Conservation (phyloP, 2,329 filamentous ascomycete genomes). For the Fonsecaea monophora region DNA sequence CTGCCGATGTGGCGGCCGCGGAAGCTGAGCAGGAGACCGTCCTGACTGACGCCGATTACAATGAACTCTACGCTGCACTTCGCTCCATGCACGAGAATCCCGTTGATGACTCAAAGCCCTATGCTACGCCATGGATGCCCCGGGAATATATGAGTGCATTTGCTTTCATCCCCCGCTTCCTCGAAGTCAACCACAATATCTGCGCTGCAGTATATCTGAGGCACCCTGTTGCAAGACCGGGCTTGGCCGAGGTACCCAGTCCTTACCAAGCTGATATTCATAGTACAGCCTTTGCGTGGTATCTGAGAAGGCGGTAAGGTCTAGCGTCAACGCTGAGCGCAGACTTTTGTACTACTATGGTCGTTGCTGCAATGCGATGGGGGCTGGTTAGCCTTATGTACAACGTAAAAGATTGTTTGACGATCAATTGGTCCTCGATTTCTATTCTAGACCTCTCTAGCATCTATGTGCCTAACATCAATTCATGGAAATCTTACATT, state of each 20-base stretch:
- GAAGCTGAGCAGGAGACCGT: slow-evolving; percentile 49
- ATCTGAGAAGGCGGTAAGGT: slow-evolving; percentile 75
- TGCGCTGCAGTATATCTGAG: slow-evolving; percentile 94
- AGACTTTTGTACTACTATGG: slow-evolving; percentile 17
- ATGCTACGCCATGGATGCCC: slow-evolving; percentile 88
- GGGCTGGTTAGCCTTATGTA: slow-evolving; percentile 13
- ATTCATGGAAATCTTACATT: neutral
- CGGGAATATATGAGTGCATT: slow-evolving; percentile 88
- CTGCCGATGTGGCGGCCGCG: slow-evolving; percentile 48
- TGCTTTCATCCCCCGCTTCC: slow-evolving; percentile 90
- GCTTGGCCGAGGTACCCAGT: slow-evolving; percentile 80
- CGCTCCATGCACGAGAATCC: slow-evolving; percentile 75
- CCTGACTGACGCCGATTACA: slow-evolving; percentile 57
- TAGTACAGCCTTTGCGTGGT: slow-evolving; percentile 92
- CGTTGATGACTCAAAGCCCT: slow-evolving; percentile 77
- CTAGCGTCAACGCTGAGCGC: neutral
- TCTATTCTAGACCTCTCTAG: neutral
- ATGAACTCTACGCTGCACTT: slow-evolving; percentile 63
- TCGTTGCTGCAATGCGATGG: slow-evolving; percentile 16
- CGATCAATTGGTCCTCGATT: neutral
- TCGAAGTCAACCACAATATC: slow-evolving; percentile 97
- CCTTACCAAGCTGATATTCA: slow-evolving; percentile 75
- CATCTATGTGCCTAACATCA: neutral
- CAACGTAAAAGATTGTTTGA: neutral
- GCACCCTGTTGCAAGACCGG: slow-evolving; percentile 87